Conservation (phyloP, 2,329 filamentous ascomycete species). For the Aspergillus tanneri region DNA sequence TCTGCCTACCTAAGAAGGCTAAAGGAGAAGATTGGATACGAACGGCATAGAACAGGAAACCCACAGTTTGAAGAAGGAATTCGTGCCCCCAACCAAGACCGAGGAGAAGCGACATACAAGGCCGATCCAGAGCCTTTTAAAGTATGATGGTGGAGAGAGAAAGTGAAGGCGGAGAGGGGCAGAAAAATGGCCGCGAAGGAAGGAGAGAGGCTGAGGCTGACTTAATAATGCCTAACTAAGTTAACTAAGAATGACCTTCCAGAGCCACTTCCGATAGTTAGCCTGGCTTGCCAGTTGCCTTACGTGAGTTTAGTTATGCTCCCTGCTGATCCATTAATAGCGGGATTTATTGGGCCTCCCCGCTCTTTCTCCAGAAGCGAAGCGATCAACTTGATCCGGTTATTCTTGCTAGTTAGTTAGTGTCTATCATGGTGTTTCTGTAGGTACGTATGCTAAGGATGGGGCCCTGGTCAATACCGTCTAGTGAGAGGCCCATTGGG, state of each 20-base stretch:
- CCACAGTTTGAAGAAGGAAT: too few species aligned
- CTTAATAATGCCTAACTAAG: background rate
- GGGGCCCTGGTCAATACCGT: background rate
- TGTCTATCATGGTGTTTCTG: too few species aligned
- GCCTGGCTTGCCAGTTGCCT: conserved; percentile 9
- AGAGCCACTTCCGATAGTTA: conserved; percentile 3
- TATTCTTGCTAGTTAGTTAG: too few species aligned
- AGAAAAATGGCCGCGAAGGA: conserved; percentile 6
- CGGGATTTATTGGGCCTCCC: too few species aligned
- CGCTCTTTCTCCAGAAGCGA: too few species aligned
- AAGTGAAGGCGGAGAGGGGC: conserved; percentile 8
- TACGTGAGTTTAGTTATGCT: conserved; percentile 2
- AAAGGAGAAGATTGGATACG: conserved; percentile 1
- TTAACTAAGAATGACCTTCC: background rate
- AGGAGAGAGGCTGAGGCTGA: conserved; percentile 3
- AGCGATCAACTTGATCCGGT: too few species aligned
- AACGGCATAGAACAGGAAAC: background rate
- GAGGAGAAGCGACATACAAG: background rate
- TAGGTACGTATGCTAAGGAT: background rate
- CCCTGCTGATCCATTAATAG: background rate
- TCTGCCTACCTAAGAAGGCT: conserved; percentile 5
- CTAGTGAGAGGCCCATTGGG: background rate
- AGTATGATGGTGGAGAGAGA: conserved; percentile 4
- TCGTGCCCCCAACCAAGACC: too few species aligned
- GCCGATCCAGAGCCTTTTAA: background rate